These are phyloP conservation scores for Primulina huaijiensis DNA, from an alignment of 257 asterid species.

Conservation along the genomic window DNA sequence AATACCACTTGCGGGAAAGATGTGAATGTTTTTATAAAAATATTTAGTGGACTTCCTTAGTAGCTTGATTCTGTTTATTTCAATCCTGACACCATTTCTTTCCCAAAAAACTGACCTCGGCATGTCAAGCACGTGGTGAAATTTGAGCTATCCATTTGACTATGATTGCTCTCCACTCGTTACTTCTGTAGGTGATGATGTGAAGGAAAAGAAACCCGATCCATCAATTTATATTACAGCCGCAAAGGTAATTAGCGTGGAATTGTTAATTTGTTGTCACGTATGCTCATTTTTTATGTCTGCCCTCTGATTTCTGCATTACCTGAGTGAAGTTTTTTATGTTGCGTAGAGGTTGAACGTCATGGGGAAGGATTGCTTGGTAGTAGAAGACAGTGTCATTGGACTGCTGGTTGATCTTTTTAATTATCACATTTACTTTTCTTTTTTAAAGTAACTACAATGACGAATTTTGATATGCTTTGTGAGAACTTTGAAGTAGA, in stretches of 20 bases:
- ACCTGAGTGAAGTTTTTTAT: constrained; percentile 9
- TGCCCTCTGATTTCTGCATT: constrained; percentile 8
- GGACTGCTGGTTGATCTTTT: constrained; percentile 72
- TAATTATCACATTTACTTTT: not conserved
- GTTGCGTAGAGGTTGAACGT: constrained; percentile 64
- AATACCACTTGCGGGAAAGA: not conserved
- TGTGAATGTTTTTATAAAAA: not conserved
- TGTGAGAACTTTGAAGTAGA: not conserved
- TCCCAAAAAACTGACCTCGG: not conserved
- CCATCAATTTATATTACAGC: constrained; percentile 84
- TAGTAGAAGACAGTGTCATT: constrained; percentile 93
- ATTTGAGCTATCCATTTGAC: not conserved
- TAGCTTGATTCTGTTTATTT: not conserved
- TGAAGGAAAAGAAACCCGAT: constrained; percentile 88
- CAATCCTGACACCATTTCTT: not conserved
- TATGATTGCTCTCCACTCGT: constrained; percentile 4
- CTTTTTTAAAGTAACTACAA: not conserved
- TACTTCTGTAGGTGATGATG: constrained; percentile 75
- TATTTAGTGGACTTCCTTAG: not conserved
- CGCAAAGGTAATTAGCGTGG: constrained; percentile 47
- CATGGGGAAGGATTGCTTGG: constrained; percentile 67
- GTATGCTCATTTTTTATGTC: constrained; percentile 5
- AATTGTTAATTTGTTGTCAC: not conserved
- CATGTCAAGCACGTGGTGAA: constrained; percentile 1
- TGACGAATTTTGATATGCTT: not conserved